Base-by-base conservation (phyloP, 2,329 filamentous ascomycete genomes). In the Trichoderma endophyticum region DNA sequence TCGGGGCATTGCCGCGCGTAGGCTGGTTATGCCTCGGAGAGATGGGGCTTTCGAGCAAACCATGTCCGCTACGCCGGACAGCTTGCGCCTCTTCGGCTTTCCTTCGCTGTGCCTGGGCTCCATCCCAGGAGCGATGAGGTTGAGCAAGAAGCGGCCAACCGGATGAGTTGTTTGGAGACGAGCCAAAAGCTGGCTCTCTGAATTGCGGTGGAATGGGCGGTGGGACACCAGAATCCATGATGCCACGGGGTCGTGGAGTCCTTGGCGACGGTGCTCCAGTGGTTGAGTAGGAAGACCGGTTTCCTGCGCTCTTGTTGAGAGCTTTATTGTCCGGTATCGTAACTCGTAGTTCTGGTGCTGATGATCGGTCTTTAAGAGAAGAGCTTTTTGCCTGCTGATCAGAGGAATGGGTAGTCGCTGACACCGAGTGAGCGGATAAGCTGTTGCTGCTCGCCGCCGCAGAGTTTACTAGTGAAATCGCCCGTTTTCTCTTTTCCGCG, bases 1-100 rank as follows among this genome's bases (percentile, higher is more conserved):
- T 86, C 6, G 87, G 87, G 4, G 87, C 87, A 76, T 89, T 88
- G 78, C 86, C 89, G 78, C 89, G 87, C 9, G 89, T 79, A 12
- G 89, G 81, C 1, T 87, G 85, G 9, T n/a, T 15, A 26, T 68
- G 28, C 18, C 73, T 76, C 61, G 77, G 71, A 21, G 78, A 77
- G 43, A 80, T 81, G 54, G 79, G 75, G 73, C 83, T 69, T 68
- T 85, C 83, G n/a, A 76, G 75, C n/a, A 74, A 72, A 4, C 81
- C 81, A 54, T 81, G 78, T 1, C 78, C 77, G 43, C 80, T 80
- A n/a, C 78, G 76, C 6, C 76, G 77, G 28, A 76, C 56, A 3
- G 32, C 5, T 12, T 70, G 36, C 11, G 26, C 67, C n/a, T 15
- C 26, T 18, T 48, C 39, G 4, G 43, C 59, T 24, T 57, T 36